Percentiles rank a stretch among this genome's conserved stretches.
These are phyloP conservation scores for Chenopodium quinoa DNA, from an alignment of 148 eudicot genomes.

Conservation along the genomic window DNA sequence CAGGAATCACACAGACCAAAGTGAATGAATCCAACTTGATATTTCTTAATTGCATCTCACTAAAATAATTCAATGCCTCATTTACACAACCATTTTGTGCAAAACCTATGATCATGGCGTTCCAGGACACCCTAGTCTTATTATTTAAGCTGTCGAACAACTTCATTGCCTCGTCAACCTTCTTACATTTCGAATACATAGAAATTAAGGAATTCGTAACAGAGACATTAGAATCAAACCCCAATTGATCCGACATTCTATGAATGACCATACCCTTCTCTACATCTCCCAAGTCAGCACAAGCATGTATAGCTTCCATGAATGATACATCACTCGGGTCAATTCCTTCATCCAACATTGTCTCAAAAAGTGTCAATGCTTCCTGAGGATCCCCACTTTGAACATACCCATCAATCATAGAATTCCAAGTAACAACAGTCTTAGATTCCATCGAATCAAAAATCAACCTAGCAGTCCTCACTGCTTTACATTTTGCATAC, in stretches of 20 bases:
- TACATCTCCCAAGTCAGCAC: slow-evolving; percentile 61
- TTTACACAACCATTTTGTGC: slow-evolving; percentile 60
- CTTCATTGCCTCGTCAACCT: slow-evolving; percentile 49
- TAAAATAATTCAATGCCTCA: slow-evolving; percentile 55
- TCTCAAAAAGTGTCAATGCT: slow-evolving; percentile 54
- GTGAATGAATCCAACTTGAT: slow-evolving; percentile 69
- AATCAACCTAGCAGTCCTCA: slow-evolving; percentile 47
- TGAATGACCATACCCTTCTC: slow-evolving; percentile 53
- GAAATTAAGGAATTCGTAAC: slow-evolving; percentile 77
- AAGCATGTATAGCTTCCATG: slow-evolving; percentile 73
- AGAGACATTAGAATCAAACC: slow-evolving; percentile 51
- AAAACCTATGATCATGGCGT: slow-evolving; percentile 78
- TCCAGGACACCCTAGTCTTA: slow-evolving; percentile 87
- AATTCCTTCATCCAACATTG: slow-evolving; percentile 65
- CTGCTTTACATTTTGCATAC: slow-evolving; percentile 69
- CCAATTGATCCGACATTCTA: slow-evolving; percentile 34
- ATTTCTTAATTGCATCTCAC: slow-evolving; percentile 43
- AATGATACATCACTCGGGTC: slow-evolving; percentile 69
- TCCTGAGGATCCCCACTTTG: slow-evolving; percentile 58
- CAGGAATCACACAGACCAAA: slow-evolving; percentile 79
- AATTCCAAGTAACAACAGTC: slow-evolving; percentile 82
- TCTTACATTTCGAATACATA: slow-evolving; percentile 83
- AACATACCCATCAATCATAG: slow-evolving; percentile 77
- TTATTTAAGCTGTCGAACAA: slow-evolving; percentile 44
- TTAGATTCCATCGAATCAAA: slow-evolving; percentile 54